Percentiles rank a stretch among this genome's conserved stretches.
These are phyloP conservation scores for Lodderomyces jiufengensis DNA, from an alignment of 1,139 yeast genomes.

Conservation along the genomic window DNA sequence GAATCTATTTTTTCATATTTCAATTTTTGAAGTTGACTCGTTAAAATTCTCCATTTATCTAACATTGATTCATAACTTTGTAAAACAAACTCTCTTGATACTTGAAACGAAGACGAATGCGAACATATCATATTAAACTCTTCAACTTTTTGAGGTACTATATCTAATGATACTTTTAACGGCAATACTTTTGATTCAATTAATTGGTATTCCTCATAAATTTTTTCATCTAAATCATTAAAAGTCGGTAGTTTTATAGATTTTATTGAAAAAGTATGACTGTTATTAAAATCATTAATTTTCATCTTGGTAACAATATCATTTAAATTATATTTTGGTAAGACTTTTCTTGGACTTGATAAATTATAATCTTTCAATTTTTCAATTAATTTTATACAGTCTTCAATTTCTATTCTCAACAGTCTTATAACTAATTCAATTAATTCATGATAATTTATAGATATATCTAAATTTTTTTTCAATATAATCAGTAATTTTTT, in stretches of 20 bases:
- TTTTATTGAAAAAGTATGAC: slow-evolving; percentile 16
- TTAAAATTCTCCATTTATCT: slow-evolving; percentile 39
- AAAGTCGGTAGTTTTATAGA: slow-evolving; percentile 32
- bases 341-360: slow-evolving; percentile 40
- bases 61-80: slow-evolving; percentile 38
- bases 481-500: slow-evolving; percentile 34
- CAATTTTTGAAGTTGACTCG: slow-evolving; percentile 34
- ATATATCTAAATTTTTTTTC: slow-evolving; percentile 48
- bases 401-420: slow-evolving; percentile 48
- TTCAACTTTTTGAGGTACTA: slow-evolving; percentile 54
- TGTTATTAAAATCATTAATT: slow-evolving; percentile 21
- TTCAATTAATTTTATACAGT: slow-evolving; percentile 38
- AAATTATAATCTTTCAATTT: slow-evolving; percentile 38
- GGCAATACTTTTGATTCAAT: slow-evolving; percentile 44
- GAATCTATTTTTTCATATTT: slow-evolving; percentile 47
- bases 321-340: slow-evolving; percentile 39
- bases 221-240: slow-evolving; percentile 24
- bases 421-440: slow-evolving; percentile 49
- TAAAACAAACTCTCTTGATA: slow-evolving; percentile 31
- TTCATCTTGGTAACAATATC: slow-evolving; percentile 39
- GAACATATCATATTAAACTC: slow-evolving; percentile 34
- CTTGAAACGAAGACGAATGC: slow-evolving; percentile 21
- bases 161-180: slow-evolving; percentile 54
- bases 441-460: slow-evolving; percentile 58
- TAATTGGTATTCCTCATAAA: slow-evolving; percentile 27